These are phyloP conservation scores for Phytophthora citricola DNA, from an alignment of 352 stramenopile genomes.

Conservation along the genomic window DNA sequence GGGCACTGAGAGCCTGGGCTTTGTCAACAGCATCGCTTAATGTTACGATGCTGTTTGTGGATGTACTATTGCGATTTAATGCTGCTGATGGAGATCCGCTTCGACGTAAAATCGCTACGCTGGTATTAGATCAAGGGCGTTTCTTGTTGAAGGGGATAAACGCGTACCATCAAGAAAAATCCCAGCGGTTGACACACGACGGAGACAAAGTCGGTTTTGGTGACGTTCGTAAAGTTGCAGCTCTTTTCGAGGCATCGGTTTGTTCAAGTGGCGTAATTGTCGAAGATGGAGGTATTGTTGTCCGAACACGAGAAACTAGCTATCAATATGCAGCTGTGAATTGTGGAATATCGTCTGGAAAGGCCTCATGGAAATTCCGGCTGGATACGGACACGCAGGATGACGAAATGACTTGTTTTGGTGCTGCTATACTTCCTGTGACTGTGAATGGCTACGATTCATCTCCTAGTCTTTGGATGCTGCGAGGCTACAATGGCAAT, in stretches of 20 bases:
- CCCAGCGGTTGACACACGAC: slow-evolving; percentile 36
- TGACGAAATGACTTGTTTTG: slow-evolving; percentile 94
- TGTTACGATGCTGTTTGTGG: slow-evolving; percentile 72
- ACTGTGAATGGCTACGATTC: slow-evolving; percentile 91
- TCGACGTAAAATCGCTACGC: slow-evolving; percentile 29
- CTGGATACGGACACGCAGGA: slow-evolving; percentile 90
- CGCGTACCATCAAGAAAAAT: slow-evolving; percentile 56
- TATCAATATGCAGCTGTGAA: slow-evolving; percentile 91
- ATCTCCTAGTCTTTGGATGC: slow-evolving; percentile 92
- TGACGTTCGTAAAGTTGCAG: slow-evolving; percentile 74
- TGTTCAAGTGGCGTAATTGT: slow-evolving; percentile 82
- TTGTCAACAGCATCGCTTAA: slow-evolving; percentile 82
- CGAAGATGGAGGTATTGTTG: slow-evolving; percentile 76
- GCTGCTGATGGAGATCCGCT: slow-evolving; percentile 1
- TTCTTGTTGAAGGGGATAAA: slow-evolving; percentile 53
- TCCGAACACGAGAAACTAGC: slow-evolving; percentile 86
- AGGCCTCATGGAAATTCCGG: slow-evolving; percentile 89
- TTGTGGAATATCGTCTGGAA: slow-evolving; percentile 71
- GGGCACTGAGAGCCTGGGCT: slow-evolving; percentile 69
- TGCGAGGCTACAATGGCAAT: slow-evolving; percentile 92
- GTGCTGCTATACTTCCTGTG: slow-evolving; percentile 88
- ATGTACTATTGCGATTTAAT: slow-evolving; percentile 58
- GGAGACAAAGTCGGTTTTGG: slow-evolving; percentile 52
- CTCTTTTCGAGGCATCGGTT: slow-evolving; percentile 80
- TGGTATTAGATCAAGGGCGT: slow-evolving; percentile 60